Conservation (phyloP, 805 yeast genomes). For the Maudiozyma serrabonitensis region DNA sequence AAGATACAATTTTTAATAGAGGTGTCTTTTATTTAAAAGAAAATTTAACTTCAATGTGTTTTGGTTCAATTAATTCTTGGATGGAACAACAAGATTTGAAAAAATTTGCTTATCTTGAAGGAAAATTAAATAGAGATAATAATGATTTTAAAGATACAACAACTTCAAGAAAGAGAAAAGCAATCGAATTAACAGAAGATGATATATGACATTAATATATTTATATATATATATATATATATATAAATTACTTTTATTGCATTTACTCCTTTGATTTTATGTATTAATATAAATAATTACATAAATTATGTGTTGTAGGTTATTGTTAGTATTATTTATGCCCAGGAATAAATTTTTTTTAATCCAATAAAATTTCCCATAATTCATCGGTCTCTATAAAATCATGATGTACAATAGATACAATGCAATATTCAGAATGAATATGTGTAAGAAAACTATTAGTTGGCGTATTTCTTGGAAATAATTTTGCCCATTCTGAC, state of each 20-base stretch:
- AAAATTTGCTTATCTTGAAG: conserved; percentile 24
- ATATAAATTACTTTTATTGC: too few species aligned
- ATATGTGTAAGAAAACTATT: conserved; percentile 52
- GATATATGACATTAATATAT: too few species aligned
- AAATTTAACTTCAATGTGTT: conserved; percentile 26
- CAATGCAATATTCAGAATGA: conserved; percentile 56
- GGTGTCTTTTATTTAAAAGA: conserved; percentile 35
- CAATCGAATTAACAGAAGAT: neutral
- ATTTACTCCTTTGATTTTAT: too few species aligned
- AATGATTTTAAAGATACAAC: neutral
- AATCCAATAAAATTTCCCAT: conserved; percentile 52
- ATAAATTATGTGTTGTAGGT: too few species aligned
- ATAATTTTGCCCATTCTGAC: conserved; percentile 84
- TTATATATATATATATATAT: too few species aligned
- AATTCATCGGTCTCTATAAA: conserved; percentile 61
- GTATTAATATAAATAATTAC: too few species aligned
- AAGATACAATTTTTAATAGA: conserved; percentile 38
- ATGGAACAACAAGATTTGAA: conserved; percentile 28
- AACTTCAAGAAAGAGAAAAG: conserved; percentile 13
- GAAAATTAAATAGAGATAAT: conserved; percentile 16
- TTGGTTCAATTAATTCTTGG: conserved; percentile 34
- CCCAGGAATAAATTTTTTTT: neutral
- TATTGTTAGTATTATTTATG: too few species aligned
- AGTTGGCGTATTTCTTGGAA: conserved; percentile 43
- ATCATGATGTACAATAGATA: conserved; percentile 84